Conservation (phyloP, 2,329 filamentous ascomycete genomes). For the Trichoderma sp. region DNA sequence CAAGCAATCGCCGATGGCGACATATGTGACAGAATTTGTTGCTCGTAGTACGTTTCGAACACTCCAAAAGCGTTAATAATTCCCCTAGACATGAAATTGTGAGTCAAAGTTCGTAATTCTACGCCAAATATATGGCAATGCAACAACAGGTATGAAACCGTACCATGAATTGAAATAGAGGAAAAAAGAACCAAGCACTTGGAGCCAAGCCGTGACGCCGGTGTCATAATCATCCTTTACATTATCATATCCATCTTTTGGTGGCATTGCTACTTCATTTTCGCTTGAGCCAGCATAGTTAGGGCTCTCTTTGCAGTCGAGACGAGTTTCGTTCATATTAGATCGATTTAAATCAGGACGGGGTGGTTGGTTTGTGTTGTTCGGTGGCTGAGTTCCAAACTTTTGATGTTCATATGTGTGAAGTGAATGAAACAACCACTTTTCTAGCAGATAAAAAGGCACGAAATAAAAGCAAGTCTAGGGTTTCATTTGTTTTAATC, state of each 20-base stretch:
- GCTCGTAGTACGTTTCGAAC: conserved; percentile 55
- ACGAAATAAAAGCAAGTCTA: background rate
- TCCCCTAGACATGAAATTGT: conserved; percentile 21
- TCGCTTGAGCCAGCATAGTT: background rate
- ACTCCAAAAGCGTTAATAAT: conserved; percentile 46
- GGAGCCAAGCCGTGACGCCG: conserved; percentile 11
- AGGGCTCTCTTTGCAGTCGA: background rate
- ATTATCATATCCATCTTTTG: background rate
- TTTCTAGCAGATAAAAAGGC: background rate
- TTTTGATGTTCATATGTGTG: background rate
- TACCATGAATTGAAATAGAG: conserved; percentile 53
- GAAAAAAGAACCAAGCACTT: conserved; percentile 14
- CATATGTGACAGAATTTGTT: conserved; percentile 29
- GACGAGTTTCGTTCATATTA: background rate
- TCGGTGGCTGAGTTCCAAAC: background rate
- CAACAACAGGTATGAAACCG: rapidly evolving
- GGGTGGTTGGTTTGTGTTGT: background rate
- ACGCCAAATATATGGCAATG: background rate
- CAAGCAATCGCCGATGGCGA: conserved; percentile 35
- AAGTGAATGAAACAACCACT: background rate
- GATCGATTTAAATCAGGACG: background rate
- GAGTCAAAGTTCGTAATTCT: background rate
- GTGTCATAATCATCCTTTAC: background rate
- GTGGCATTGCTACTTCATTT: background rate
- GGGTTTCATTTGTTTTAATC: too few relatives aligned